These are phyloP conservation scores for Knoxia roxburghii DNA, from an alignment of 257 asterid genomes.

Conservation along the genomic window DNA sequence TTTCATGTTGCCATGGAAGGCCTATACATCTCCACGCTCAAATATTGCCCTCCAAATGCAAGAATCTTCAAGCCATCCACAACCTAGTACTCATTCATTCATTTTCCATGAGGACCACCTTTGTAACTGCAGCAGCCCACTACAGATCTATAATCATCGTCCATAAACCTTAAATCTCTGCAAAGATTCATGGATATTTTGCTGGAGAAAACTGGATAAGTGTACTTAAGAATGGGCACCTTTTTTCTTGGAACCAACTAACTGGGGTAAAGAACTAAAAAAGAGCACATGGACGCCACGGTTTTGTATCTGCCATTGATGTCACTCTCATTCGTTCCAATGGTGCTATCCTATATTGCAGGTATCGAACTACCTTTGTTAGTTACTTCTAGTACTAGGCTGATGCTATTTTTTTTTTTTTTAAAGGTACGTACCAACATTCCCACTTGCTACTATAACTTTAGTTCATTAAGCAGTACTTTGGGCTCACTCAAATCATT, in stretches of 20 bases:
- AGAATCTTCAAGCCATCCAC: slow-evolving; percentile 21
- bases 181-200: no score
- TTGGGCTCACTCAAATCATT: background rate
- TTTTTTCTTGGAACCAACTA: no score
- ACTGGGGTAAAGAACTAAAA: no score
- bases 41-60: slow-evolving; percentile 21
- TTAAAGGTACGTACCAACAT: slow-evolving; percentile 6
- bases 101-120: slow-evolving; percentile 16
- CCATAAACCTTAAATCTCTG: no score
- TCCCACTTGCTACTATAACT: slow-evolving; percentile 1
- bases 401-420: slow-evolving; percentile 5
- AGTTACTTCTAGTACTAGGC: background rate
- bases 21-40: slow-evolving; percentile 46
- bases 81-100: slow-evolving; percentile 20
- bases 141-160: no score
- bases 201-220: no score
- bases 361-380: background rate
- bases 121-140: no score
- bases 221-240: no score
- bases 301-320: slow-evolving; percentile 6
- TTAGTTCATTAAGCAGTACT: background rate
- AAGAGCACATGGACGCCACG: no score
- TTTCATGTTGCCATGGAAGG: no score
- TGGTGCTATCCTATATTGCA: no score
- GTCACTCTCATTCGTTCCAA: slow-evolving; percentile 12